Evolutionary conservation across 2,329 filamentous ascomycete species (phyloP).

Genomic region (Neurospora sp.): DNA sequence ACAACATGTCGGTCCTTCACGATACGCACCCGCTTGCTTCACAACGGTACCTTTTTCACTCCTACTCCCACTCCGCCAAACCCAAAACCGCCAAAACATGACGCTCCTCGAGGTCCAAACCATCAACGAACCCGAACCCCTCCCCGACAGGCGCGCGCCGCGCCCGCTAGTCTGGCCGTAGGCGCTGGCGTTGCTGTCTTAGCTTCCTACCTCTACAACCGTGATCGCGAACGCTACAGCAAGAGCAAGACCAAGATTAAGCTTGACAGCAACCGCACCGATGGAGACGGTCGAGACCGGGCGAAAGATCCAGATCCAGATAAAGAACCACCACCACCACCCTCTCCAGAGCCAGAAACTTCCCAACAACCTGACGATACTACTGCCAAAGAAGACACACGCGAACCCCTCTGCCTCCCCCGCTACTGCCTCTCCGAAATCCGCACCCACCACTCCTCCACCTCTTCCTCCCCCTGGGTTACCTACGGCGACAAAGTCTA

Average conservation of each 20-base stretch:
- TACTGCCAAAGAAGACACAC: constrained; percentile 14
- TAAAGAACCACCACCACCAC: neutral
- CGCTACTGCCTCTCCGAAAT: constrained; percentile 42
- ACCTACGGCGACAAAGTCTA: constrained; percentile 56
- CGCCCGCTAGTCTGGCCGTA: neutral
- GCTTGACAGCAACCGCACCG: neutral
- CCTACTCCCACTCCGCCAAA: neutral
- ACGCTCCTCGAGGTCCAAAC: neutral
- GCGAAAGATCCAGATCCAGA: neutral
- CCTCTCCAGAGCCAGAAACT: neutral
- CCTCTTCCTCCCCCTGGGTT: constrained; percentile 51
- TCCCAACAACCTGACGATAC: neutral
- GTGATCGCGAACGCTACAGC: neutral
- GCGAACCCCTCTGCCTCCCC: constrained; percentile 32
- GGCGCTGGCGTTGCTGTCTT: neutral
- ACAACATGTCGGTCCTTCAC: neutral
- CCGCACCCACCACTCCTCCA: constrained; percentile 38
- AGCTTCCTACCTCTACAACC: neutral
- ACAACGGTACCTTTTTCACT: neutral
- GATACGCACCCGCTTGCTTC: neutral
- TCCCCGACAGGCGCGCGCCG: neutral
- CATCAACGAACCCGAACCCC: neutral
- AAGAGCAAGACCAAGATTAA: neutral
- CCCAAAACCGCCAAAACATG: neutral
- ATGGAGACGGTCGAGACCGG: neutral